A percentile compares a stretch with the other conserved stretches of the same genome.
These are phyloP conservation scores for Cladosporium oxysporum DNA, from an alignment of 2,329 filamentous ascomycete genomes.

Conservation along the genomic window DNA sequence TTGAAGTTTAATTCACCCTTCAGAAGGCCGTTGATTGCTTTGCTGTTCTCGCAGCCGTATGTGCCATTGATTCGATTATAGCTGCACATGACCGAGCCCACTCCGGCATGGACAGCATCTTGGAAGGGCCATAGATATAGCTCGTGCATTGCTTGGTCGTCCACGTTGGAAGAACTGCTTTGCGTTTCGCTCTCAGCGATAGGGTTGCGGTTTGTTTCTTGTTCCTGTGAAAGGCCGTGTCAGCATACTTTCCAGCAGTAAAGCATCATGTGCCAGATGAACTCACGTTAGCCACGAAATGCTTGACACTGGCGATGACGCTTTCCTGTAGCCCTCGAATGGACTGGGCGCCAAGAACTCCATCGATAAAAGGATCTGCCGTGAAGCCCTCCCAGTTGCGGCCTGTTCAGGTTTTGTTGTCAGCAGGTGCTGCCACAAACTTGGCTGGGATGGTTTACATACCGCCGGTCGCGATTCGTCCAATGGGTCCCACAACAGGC, in stretches of 20 bases:
- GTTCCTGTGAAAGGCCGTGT: slow-evolving; percentile 37
- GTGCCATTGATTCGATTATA: slow-evolving; percentile 40
- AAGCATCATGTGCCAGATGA: background rate
- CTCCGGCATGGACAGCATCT: slow-evolving; percentile 50
- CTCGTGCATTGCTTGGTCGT: slow-evolving; percentile 68
- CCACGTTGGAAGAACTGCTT: slow-evolving; percentile 55
- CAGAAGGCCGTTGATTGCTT: slow-evolving; percentile 67
- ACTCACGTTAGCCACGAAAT: slow-evolving; percentile 53
- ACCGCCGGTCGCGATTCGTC: slow-evolving; percentile 65
- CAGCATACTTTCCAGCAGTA: slow-evolving; percentile 44
- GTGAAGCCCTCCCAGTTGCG: slow-evolving; percentile 78
- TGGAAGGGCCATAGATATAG: slow-evolving; percentile 62
- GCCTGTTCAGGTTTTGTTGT: slow-evolving; percentile 20
- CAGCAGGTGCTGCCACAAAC: background rate
- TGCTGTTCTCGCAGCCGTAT: slow-evolving; percentile 69
- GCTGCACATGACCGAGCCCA: slow-evolving; percentile 46
- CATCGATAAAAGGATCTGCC: slow-evolving; percentile 66
- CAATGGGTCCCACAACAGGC: slow-evolving; percentile 67
- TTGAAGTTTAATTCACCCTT: slow-evolving; percentile 76
- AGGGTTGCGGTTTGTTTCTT: slow-evolving; percentile 53
- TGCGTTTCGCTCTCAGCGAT: slow-evolving; percentile 29
- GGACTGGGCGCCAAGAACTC: slow-evolving; percentile 52
- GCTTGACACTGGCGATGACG: slow-evolving; percentile 60
- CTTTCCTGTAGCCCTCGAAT: slow-evolving; percentile 60
- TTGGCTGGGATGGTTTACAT: slow-evolving; percentile 39